Evolutionary conservation across 1,284 basidiomycete species (phyloP).

Genomic region (Pisolithus thermaeus): DNA sequence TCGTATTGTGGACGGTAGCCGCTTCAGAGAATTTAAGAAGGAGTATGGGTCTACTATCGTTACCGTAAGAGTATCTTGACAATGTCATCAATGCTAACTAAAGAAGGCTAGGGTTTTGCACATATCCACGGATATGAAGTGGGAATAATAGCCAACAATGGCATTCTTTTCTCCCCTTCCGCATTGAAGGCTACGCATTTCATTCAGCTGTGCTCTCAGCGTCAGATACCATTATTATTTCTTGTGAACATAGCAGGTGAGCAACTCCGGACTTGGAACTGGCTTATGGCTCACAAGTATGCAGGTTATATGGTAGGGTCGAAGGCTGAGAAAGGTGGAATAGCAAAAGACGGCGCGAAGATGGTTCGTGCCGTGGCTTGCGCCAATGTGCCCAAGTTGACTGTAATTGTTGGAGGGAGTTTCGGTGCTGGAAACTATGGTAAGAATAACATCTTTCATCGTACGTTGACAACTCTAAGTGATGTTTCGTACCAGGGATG

Average conservation of each 20-base stretch:
- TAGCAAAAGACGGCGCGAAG: conserved; percentile 96
- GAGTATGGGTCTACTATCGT: conserved; percentile 90
- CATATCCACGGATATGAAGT: conserved; percentile 85
- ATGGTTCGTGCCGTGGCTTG: conserved; percentile 97
- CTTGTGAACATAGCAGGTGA: conserved; percentile 86
- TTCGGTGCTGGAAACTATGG: conserved; percentile 96
- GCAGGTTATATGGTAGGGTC: conserved; percentile 91
- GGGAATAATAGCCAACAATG: conserved; percentile 91
- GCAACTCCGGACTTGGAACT: conserved; percentile 6
- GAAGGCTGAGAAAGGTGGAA: conserved; percentile 90
- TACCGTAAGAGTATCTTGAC: conserved; percentile 51
- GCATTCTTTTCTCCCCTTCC: conserved; percentile 90
- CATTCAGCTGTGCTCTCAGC: conserved; percentile 90
- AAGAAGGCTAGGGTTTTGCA: conserved; percentile 70
- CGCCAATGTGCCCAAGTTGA: conserved; percentile 91
- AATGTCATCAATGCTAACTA: conserved; percentile 6
- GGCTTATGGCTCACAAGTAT: background rate
- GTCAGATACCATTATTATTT: conserved; percentile 86
- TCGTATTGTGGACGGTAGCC: conserved; percentile 85
- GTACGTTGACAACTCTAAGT: conserved; percentile 9
- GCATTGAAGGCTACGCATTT: conserved; percentile 94
- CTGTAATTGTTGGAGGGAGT: conserved; percentile 91
- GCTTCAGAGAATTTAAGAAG: conserved; percentile 93
- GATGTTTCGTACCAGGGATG: conserved; percentile 53
- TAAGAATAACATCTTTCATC: conserved; percentile 17